These are phyloP conservation scores for Colletotrichum tropicale DNA, from an alignment of 2,329 filamentous ascomycete species.

Conservation along the genomic window DNA sequence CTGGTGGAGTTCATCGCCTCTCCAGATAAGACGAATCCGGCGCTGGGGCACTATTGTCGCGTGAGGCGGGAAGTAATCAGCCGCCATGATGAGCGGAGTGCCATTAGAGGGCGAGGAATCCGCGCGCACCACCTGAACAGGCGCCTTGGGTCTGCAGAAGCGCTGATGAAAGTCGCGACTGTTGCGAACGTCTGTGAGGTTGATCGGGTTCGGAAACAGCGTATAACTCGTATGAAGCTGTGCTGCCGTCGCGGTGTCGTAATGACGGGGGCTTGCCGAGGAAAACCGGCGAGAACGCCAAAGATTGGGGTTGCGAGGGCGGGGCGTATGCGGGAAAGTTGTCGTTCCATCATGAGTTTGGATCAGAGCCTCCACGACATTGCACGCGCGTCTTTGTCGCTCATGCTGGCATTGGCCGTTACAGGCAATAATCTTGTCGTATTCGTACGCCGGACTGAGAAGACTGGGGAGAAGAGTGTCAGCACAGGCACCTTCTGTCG, in stretches of 20 bases:
- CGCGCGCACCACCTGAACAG: not conserved
- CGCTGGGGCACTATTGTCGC: not conserved
- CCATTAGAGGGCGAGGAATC: not conserved
- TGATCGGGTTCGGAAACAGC: not conserved
- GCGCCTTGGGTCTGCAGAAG: not conserved
- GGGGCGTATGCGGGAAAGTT: not conserved
- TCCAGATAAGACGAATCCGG: not conserved
- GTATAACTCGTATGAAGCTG: not conserved
- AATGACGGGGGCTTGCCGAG: not conserved
- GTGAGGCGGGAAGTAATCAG: not conserved
- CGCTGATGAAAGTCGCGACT: not conserved
- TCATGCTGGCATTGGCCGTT: not conserved
- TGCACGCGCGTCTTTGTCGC: not conserved
- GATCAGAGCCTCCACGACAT: not conserved
- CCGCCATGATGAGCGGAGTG: not conserved
- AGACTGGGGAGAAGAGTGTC: not conserved
- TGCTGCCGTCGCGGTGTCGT: not conserved
- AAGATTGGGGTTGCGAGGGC: not conserved
- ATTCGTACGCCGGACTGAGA: not conserved
- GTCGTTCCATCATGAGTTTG: not conserved
- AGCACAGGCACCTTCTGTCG: not conserved
- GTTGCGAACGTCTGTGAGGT: not conserved
- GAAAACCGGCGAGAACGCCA: not conserved
- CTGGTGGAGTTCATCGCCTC: not conserved
- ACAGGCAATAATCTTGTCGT: not conserved